phyloP scores from a whole-genome alignment of 306 rosid genomes.

The Dryas drummondii region DNA sequence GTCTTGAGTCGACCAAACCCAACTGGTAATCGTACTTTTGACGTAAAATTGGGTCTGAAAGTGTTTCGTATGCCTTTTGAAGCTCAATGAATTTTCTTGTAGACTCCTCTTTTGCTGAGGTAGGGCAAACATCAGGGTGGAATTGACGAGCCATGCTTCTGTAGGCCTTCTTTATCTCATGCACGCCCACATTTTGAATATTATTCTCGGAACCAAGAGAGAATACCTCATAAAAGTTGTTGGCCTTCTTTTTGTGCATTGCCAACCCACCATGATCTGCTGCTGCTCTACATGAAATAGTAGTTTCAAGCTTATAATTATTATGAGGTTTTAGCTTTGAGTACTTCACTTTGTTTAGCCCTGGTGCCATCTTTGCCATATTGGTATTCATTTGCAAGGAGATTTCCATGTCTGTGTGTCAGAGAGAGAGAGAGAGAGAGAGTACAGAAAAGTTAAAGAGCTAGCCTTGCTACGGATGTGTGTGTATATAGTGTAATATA shows the following conservation, averaged over 20 bases:
- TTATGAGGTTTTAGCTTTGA: not conserved
- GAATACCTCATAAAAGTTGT: conserved; percentile 29
- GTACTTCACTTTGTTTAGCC: not conserved
- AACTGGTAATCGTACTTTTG: conserved; percentile 31
- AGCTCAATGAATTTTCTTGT: conserved; percentile 37
- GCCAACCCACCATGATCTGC: not conserved
- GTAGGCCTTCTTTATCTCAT: conserved; percentile 40
- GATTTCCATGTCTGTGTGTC: conserved; percentile 18
- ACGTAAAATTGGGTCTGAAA: conserved; percentile 34
- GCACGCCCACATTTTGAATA: conserved; percentile 2
- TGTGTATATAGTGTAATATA: not conserved
- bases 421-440: not conserved
- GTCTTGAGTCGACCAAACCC: conserved; percentile 15
- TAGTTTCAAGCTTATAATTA: not conserved
- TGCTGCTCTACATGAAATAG: conserved; percentile 15
- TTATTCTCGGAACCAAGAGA: conserved; percentile 28
- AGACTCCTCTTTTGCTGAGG: conserved; percentile 29
- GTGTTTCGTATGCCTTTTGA: conserved; percentile 42
- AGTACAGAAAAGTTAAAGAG: not conserved
- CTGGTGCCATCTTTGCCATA: not conserved
- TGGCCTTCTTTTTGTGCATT: conserved; percentile 6
- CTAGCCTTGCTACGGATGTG: not conserved
- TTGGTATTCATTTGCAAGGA: conserved; percentile 23
- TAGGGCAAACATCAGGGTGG: conserved; percentile 38
- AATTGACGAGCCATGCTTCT: conserved; percentile 37